Evolutionary conservation across 192 early-diverging fungal species (phyloP).

Genomic region (Spizellomyces sp.): DNA sequence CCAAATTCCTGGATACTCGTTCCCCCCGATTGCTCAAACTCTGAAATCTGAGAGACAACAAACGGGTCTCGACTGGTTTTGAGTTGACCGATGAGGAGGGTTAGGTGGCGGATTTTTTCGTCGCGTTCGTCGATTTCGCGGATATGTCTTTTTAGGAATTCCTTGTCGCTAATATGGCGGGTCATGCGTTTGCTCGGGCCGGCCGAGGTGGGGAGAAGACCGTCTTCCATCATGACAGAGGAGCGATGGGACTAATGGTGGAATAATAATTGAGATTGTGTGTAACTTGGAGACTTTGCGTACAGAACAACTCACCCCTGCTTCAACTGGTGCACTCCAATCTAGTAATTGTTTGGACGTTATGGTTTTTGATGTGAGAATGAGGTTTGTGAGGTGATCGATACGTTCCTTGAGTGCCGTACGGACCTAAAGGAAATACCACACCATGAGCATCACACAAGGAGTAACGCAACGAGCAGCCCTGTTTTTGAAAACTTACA

Average conservation of each 20-base stretch:
- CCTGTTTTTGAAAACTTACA: background rate
- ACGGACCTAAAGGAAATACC: conserved; percentile 17
- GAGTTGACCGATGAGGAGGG: conserved; percentile 41
- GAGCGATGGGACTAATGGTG: conserved; percentile 28
- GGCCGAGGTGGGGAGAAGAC: conserved; percentile 37
- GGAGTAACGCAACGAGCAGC: conserved; percentile 7
- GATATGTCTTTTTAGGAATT: conserved; percentile 49
- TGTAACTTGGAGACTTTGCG: too few species aligned
- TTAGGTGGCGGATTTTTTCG: conserved; percentile 44
- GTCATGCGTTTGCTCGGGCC: conserved; percentile 17
- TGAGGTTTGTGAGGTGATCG: conserved; percentile 82
- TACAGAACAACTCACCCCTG: background rate
- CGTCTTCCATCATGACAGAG: conserved; percentile 45
- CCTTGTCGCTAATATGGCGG: conserved; percentile 29
- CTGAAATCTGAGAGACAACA: background rate
- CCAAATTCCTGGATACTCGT: conserved; percentile 29
- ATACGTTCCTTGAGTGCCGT: conserved; percentile 82
- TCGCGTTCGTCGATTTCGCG: conserved; percentile 50
- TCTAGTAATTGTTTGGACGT: conserved; percentile 50
- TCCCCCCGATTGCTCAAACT: conserved; percentile 16
- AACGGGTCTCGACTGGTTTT: conserved; percentile 21
- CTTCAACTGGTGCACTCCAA: conserved; percentile 48
- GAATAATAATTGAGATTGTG: too few species aligned
- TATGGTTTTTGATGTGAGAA: conserved; percentile 72
- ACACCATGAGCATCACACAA: conserved; percentile 4